A percentile compares a stretch with the other conserved stretches of the same genome.
Conservation (phyloP, 768 basidiomycete genomes). For the Tulasnella calospora region DNA sequence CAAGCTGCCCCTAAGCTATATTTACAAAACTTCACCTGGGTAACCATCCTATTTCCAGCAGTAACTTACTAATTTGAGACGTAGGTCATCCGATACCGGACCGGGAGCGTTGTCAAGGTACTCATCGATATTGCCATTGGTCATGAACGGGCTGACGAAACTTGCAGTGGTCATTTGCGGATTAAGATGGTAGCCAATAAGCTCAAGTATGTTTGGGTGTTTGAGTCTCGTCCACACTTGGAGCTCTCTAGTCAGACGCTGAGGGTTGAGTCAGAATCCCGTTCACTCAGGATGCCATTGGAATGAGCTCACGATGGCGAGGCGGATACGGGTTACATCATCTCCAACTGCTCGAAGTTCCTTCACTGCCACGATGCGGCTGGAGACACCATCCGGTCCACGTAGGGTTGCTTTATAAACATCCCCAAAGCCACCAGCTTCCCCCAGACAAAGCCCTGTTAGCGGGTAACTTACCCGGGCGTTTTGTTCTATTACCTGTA, state of each 20-base stretch:
- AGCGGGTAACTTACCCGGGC: neutral
- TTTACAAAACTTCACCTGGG: too few species aligned
- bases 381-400: neutral
- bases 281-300: neutral
- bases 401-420: neutral
- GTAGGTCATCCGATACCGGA: neutral
- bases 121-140: neutral
- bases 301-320: neutral
- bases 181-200: neutral
- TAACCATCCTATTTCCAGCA: too few species aligned
- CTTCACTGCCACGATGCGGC: neutral
- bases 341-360: neutral
- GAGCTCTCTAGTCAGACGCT: neutral
- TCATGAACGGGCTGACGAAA: neutral
- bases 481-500: neutral
- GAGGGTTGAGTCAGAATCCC: neutral
- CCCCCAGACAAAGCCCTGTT: neutral
- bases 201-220: neutral
- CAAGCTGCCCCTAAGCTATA: neutral
- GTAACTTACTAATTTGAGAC: neutral
- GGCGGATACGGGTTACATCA: neutral
- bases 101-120: neutral
- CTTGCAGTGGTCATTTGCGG: neutral
- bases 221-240: neutral
- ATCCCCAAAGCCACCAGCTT: neutral